phyloP scores from a whole-genome alignment of 805 yeast species.

The Debaryomyces hansenii region DNA sequence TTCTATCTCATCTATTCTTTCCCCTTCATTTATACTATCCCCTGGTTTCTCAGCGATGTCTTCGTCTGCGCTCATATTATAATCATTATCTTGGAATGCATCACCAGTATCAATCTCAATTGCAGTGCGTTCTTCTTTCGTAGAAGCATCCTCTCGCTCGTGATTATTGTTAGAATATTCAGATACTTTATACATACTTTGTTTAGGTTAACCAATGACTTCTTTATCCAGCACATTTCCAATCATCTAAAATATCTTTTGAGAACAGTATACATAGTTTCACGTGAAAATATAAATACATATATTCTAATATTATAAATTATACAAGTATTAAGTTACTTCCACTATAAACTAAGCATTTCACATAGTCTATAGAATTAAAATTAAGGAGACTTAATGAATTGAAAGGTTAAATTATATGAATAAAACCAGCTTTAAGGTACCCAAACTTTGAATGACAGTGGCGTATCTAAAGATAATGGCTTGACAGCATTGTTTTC shows the following conservation, averaged over 20 bases:
- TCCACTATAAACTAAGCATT: background rate
- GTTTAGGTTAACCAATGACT: no score
- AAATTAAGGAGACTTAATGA: background rate
- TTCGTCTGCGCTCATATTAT: background rate
- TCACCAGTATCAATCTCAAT: background rate
- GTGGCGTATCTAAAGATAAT: constrained; percentile 41
- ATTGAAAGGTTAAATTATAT: constrained; percentile 2
- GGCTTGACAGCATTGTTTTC: constrained; percentile 25
- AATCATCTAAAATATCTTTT: no score
- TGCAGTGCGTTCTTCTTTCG: background rate
- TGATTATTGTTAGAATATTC: background rate
- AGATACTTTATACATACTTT: background rate
- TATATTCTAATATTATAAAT: background rate
- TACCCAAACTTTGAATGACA: constrained; percentile 45
- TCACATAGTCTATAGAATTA: background rate
- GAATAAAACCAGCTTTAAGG: constrained; percentile 21
- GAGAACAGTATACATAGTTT: background rate
- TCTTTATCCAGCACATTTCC: no score
- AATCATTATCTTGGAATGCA: background rate
- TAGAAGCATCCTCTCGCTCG: background rate
- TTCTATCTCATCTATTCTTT: background rate
- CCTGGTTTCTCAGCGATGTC: background rate
- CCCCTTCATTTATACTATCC: background rate
- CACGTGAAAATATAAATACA: background rate
- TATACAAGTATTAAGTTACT: background rate